Conservation (phyloP, 306 rosid genomes). For the Medicago arabica region DNA sequence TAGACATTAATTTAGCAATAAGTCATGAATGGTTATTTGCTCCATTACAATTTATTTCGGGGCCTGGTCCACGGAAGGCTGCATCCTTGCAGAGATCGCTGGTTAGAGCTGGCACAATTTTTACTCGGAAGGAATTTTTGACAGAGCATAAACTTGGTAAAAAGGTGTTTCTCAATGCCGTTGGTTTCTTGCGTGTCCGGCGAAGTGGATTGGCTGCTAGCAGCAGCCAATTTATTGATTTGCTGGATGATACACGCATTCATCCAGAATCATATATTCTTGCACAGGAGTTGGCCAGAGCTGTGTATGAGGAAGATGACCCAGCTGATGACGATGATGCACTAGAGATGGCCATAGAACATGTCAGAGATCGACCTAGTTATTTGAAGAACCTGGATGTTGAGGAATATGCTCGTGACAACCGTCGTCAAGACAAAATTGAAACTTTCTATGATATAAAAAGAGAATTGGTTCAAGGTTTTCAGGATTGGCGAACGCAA, state of each 20-base stretch:
- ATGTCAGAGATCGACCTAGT: conserved; percentile 86
- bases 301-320: conserved; percentile 80
- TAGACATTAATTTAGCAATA: conserved; percentile 87
- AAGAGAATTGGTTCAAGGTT: conserved; percentile 90
- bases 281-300: conserved; percentile 97
- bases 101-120: conserved; percentile 90
- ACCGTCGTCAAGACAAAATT: conserved; percentile 68
- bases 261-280: conserved; percentile 94
- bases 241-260: conserved; percentile 96
- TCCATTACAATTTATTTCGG: conserved; percentile 90
- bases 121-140: conserved; percentile 85
- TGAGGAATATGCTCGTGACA: conserved; percentile 71
- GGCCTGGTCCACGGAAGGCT: conserved; percentile 98
- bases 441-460: conserved; percentile 81
- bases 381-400: conserved; percentile 78
- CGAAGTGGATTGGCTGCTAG: conserved; percentile 93
- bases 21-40: conserved; percentile 95
- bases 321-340: conserved; percentile 89
- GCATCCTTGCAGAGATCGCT: conserved; percentile 88
- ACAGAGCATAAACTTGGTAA: conserved; percentile 81
- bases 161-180: conserved; percentile 94
- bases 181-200: conserved; percentile 93
- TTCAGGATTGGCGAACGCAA: conserved; percentile 95
- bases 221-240: conserved; percentile 91
- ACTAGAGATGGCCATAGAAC: conserved; percentile 96